Evolutionary conservation across 116 monocot species (phyloP).

Genomic region (Posidonia oceanica): DNA sequence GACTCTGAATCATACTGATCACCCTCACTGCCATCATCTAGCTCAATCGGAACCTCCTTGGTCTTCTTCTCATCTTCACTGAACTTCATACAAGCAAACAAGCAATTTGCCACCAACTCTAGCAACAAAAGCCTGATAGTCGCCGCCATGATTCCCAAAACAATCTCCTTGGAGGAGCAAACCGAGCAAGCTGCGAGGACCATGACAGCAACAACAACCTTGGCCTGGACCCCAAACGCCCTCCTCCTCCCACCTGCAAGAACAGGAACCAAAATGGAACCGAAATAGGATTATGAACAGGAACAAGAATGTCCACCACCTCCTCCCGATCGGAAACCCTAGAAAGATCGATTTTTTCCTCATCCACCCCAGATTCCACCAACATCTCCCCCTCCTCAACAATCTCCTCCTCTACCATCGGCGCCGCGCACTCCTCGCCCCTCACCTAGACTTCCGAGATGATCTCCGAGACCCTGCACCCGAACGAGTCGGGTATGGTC

Average conservation of each 20-base stretch:
- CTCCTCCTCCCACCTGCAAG: neutral
- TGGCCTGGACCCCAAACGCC: slow-evolving; percentile 12
- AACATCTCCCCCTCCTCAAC: neutral
- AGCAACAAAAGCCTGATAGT: slow-evolving; percentile 26
- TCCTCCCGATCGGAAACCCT: neutral
- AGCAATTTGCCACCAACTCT: slow-evolving; percentile 10
- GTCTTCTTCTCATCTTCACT: neutral
- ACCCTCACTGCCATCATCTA: no score
- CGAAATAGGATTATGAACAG: neutral
- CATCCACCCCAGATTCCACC: neutral
- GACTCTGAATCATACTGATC: neutral
- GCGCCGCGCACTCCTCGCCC: neutral
- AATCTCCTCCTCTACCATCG: neutral
- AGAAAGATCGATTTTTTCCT: neutral
- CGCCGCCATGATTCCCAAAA: slow-evolving; percentile 24
- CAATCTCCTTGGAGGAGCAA: slow-evolving; percentile 20
- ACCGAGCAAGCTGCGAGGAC: slow-evolving; percentile 17
- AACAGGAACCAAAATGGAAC: neutral
- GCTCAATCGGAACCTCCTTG: no score
- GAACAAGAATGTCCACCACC: neutral
- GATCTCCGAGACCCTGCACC: slow-evolving; percentile 1
- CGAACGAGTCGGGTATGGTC: neutral
- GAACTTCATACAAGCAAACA: slow-evolving; percentile 6
- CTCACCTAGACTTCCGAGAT: neutral
- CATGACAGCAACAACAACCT: slow-evolving; percentile 11